Evolutionary conservation across 768 basidiomycete genomes (phyloP).

Genomic region (Leccinum sublutescens): DNA sequence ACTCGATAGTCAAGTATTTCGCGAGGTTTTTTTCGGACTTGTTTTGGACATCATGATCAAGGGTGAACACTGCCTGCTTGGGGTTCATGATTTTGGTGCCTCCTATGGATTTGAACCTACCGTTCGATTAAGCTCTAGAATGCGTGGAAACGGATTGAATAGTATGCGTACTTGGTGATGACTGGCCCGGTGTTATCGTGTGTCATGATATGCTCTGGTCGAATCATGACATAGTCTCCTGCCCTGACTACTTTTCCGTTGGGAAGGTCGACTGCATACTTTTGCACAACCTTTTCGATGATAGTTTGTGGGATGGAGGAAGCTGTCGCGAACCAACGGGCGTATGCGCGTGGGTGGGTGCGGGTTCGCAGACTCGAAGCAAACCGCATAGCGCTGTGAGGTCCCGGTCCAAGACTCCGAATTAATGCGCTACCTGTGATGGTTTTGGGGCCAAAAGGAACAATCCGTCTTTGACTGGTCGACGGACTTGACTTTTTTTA

Average conservation of each 20-base stretch:
- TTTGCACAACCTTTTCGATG: conserved; percentile 97
- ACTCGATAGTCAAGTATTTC: conserved; percentile 91
- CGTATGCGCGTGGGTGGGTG: neutral
- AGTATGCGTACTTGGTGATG: conserved; percentile 78
- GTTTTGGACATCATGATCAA: conserved; percentile 99
- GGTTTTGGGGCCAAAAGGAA: neutral
- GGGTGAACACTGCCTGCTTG: conserved; percentile 88
- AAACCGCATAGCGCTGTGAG: neutral
- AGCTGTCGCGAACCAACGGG: conserved; percentile 35
- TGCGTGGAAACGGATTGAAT: neutral
- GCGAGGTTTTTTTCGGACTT: conserved; percentile 83
- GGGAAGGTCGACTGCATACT: conserved; percentile 89
- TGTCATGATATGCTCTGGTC: conserved; percentile 97
- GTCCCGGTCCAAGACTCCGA: neutral
- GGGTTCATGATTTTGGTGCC: conserved; percentile 81
- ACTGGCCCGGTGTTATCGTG: conserved; percentile 99
- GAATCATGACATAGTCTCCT: conserved; percentile 99
- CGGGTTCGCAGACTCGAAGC: conserved; percentile 9
- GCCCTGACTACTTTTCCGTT: conserved; percentile 78
- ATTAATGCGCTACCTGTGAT: neutral
- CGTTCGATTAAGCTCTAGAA: conserved; percentile 1
- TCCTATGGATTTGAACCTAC: conserved; percentile 92
- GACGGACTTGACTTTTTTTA: neutral
- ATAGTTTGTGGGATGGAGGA: conserved; percentile 69
- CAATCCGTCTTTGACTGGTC: no score